Conservation (phyloP, 2,329 filamentous ascomycete genomes). For the Leptographium flavum region DNA sequence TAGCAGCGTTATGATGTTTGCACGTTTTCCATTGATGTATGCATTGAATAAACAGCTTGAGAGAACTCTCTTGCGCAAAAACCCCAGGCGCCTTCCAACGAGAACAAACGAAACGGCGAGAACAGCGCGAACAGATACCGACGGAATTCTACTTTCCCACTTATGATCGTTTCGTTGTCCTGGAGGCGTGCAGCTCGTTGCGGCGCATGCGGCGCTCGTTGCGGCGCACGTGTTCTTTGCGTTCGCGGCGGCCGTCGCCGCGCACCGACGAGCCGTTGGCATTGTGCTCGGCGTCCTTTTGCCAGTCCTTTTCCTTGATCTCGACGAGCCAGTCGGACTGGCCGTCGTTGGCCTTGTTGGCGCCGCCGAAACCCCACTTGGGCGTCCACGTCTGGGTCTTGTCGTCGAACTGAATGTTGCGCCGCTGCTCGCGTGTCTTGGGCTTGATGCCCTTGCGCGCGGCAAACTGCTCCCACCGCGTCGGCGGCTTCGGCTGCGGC, state of each 20-base stretch:
- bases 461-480: constrained; percentile 93
- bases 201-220: constrained; percentile 57
- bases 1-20: not conserved
- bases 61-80: no score
- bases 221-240: constrained; percentile 54
- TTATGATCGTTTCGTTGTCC: no score
- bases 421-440: constrained; percentile 63
- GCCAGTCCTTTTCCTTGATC: constrained; percentile 58
- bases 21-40: no score
- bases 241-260: constrained; percentile 48
- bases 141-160: no score
- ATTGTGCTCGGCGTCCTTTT: constrained; percentile 49
- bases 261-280: constrained; percentile 42
- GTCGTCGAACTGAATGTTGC: constrained; percentile 73
- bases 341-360: constrained; percentile 73
- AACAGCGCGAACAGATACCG: no score
- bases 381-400: constrained; percentile 75
- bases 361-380: constrained; percentile 88
- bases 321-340: constrained; percentile 85
- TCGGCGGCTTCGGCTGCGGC: constrained; percentile 65
- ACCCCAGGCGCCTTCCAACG: no score
- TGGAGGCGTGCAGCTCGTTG: constrained; percentile 38
- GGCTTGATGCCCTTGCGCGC: constrained; percentile 92
- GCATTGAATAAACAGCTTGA: no score
- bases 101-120: not conserved